Conservation (phyloP, 192 early-diverging fungal species). For the Dissophora ornata region DNA sequence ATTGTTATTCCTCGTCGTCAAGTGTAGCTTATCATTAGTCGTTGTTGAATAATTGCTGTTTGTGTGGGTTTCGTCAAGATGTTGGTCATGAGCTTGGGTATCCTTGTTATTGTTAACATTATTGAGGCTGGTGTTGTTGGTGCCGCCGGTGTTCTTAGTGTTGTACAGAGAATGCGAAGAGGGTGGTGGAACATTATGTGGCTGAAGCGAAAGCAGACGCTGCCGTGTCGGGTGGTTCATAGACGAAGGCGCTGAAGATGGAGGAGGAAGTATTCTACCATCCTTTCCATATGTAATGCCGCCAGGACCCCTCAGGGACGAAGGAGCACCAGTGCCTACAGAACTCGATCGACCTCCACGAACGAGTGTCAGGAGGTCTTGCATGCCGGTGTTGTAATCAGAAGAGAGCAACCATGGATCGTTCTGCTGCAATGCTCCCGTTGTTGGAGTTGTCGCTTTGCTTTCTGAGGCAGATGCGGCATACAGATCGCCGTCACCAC, state of each 20-base stretch:
- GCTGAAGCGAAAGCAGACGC: slow-evolving; percentile 15
- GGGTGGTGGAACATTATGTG: neutral
- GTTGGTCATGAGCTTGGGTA: slow-evolving; percentile 40
- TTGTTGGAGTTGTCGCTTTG: neutral
- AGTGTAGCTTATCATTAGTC: slow-evolving; percentile 12
- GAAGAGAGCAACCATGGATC: slow-evolving; percentile 47
- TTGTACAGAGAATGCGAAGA: slow-evolving; percentile 29
- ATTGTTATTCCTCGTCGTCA: neutral
- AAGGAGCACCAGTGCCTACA: slow-evolving; percentile 32
- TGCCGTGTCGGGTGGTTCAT: neutral
- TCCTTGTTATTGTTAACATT: slow-evolving; percentile 20
- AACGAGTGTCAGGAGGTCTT: slow-evolving; percentile 41
- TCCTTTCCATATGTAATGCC: slow-evolving; percentile 36
- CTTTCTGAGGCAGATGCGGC: neutral
- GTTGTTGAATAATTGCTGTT: slow-evolving; percentile 5
- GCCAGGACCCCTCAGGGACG: slow-evolving; percentile 13
- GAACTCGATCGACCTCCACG: slow-evolving; percentile 51
- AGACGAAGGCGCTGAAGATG: slow-evolving; percentile 9
- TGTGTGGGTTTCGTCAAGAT: slow-evolving; percentile 14
- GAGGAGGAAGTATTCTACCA: slow-evolving; percentile 21
- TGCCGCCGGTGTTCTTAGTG: too few relatives aligned
- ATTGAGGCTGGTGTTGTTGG: slow-evolving; percentile 7
- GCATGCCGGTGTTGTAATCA: slow-evolving; percentile 52
- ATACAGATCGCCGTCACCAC: neutral
- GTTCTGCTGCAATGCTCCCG: neutral